phyloP scores from a whole-genome alignment of 108 stramenopile genomes.

The Nitzschia inconspicua region DNA sequence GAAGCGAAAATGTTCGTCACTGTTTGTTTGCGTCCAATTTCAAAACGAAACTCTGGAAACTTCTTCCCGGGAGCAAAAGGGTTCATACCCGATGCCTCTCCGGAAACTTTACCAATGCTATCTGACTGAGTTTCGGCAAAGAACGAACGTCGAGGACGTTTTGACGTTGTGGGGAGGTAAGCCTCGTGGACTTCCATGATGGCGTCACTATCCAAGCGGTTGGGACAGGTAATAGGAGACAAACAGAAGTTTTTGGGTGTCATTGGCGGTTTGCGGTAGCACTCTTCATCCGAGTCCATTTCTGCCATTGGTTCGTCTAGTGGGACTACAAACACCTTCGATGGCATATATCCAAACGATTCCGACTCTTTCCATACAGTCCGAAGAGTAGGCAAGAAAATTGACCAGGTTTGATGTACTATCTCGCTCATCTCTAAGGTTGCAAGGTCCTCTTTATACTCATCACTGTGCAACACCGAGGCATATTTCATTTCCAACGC shows the following conservation, averaged over 20 bases:
- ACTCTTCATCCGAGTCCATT: neutral
- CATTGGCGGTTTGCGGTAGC: neutral
- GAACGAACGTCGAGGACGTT: constrained; percentile 7
- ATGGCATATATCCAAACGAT: neutral
- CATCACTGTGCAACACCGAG: neutral
- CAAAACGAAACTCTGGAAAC: constrained; percentile 8
- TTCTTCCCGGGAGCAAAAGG: neutral
- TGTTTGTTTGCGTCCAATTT: neutral
- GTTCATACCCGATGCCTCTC: too few species aligned
- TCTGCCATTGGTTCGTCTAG: neutral
- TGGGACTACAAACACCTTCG: too few species aligned
- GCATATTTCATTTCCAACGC: constrained; percentile 18
- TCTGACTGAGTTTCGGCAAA: constrained; percentile 7
- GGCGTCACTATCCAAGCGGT: too few species aligned
- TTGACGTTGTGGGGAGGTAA: neutral
- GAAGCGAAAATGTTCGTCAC: neutral
- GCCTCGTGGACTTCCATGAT: too few species aligned
- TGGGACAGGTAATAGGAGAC: constrained; percentile 8
- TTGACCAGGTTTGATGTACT: constrained; percentile 7
- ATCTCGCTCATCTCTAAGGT: constrained; percentile 18
- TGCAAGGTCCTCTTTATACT: neutral
- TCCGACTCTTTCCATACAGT: constrained; percentile 24
- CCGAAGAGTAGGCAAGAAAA: constrained; percentile 17
- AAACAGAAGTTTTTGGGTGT: constrained; percentile 6
- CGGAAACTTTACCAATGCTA: too few species aligned